Conservation (phyloP, 1,139 yeast species). For the Blastobotrys ciferrii region DNA sequence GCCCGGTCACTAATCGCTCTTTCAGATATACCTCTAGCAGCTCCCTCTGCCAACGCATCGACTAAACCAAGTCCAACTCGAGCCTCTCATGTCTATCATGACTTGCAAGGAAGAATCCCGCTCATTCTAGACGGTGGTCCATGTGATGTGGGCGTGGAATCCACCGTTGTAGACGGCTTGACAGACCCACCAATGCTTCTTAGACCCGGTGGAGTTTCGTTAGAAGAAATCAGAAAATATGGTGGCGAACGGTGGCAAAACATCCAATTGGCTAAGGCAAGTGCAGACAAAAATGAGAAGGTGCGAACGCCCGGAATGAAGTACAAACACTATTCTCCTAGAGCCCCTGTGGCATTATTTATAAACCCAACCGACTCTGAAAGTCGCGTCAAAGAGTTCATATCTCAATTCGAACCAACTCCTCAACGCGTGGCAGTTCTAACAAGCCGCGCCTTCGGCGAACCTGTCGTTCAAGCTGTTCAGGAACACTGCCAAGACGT, state of each 20-base stretch:
- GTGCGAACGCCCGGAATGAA: slow-evolving; percentile 98
- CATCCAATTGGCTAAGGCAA: slow-evolving; percentile 61
- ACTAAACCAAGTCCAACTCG: slow-evolving; percentile 91
- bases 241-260: slow-evolving; percentile 71
- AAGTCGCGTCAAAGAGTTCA: slow-evolving; percentile 32
- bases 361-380: slow-evolving; percentile 50
- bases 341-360: slow-evolving; percentile 76
- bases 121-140: slow-evolving; percentile 86
- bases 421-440: slow-evolving; percentile 49
- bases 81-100: slow-evolving; percentile 82
- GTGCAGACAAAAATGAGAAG: slow-evolving; percentile 61
- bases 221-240: slow-evolving; percentile 61
- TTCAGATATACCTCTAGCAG: slow-evolving; percentile 90
- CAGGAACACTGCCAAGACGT: slow-evolving; percentile 18
- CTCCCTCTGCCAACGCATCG: slow-evolving; percentile 96
- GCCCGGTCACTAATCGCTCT: slow-evolving; percentile 87
- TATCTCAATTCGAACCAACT: slow-evolving; percentile 10
- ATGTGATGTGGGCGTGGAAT: slow-evolving; percentile 88
- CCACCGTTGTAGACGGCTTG: slow-evolving; percentile 90
- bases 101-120: slow-evolving; percentile 78
- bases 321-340: slow-evolving; percentile 91
- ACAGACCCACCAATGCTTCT: slow-evolving; percentile 79
- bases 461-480: neutral
- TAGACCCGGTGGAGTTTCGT: slow-evolving; percentile 90
- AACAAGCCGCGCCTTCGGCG: slow-evolving; percentile 31